Conservation (phyloP, 2,329 filamentous ascomycete species). For the Hypoxylon sp. region DNA sequence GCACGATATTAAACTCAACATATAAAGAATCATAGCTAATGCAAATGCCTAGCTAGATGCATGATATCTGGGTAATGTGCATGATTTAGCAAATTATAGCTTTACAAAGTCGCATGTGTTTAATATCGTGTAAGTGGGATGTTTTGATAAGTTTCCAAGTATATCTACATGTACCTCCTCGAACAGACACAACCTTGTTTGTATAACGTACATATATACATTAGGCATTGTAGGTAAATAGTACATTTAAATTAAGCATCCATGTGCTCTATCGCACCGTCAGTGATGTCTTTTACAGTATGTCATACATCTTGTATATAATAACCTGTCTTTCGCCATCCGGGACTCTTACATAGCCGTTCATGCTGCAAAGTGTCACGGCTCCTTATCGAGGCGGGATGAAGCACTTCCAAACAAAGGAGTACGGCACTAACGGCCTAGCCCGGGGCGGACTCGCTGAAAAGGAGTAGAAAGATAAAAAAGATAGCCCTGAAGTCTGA, state of each 20-base stretch:
- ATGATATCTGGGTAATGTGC: not conserved
- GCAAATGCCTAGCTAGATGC: not conserved
- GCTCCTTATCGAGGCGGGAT: constrained; percentile 19
- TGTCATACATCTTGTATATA: no score
- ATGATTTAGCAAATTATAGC: not conserved
- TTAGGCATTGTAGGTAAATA: not conserved
- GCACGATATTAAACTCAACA: constrained; percentile 1
- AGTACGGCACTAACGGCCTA: not conserved
- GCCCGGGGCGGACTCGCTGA: not conserved
- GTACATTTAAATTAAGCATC: not conserved
- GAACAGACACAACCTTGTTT: not conserved
- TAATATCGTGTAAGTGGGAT: not conserved
- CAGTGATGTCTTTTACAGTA: not conserved
- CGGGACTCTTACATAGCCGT: not conserved
- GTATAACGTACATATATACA: not conserved
- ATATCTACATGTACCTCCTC: no score
- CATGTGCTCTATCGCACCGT: no score
- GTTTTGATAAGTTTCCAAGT: not conserved
- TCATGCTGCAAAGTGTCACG: constrained; percentile 13
- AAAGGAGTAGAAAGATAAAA: not conserved
- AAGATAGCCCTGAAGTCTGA: not conserved
- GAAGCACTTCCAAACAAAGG: constrained; percentile 8
- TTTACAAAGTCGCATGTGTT: not conserved
- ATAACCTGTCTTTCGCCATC: no score
- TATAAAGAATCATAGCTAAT: constrained; percentile 5